These are phyloP conservation scores for Dothistroma pini DNA, from an alignment of 2,329 filamentous ascomycete species.

Conservation along the genomic window DNA sequence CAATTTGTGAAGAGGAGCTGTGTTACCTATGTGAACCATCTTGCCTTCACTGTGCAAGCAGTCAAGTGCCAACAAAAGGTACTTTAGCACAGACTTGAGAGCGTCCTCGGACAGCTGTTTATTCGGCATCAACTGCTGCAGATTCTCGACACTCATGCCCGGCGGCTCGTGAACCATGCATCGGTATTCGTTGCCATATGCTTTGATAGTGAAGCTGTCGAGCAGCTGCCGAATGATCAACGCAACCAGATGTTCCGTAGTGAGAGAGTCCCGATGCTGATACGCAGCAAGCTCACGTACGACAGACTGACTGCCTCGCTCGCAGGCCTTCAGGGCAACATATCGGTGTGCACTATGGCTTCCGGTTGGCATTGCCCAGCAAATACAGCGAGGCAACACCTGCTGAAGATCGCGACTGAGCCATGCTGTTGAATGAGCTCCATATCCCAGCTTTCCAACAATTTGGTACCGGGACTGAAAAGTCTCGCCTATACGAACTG, in stretches of 20 bases:
- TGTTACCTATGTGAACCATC: slow-evolving; percentile 31
- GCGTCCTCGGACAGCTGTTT: neutral
- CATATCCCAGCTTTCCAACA: slow-evolving; percentile 45
- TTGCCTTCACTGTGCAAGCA: slow-evolving; percentile 29
- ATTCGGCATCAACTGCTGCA: slow-evolving; percentile 30
- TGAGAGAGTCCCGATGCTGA: slow-evolving; percentile 27
- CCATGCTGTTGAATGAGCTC: slow-evolving; percentile 43
- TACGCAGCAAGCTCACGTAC: slow-evolving; percentile 33
- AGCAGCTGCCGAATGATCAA: slow-evolving; percentile 34
- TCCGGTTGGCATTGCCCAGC: too few relatives aligned
- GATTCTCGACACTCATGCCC: slow-evolving; percentile 38
- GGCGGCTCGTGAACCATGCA: slow-evolving; percentile 37
- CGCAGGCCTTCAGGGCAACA: slow-evolving; percentile 37
- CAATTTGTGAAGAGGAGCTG: neutral
- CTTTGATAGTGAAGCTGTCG: slow-evolving; percentile 37
- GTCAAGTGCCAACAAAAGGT: slow-evolving; percentile 29
- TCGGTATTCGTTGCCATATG: slow-evolving; percentile 36
- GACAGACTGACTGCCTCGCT: neutral
- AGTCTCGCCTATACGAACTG: slow-evolving; percentile 36
- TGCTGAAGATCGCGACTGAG: slow-evolving; percentile 38
- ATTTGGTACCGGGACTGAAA: slow-evolving; percentile 37
- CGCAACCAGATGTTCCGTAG: slow-evolving; percentile 30
- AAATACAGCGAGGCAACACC: neutral
- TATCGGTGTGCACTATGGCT: slow-evolving; percentile 15
- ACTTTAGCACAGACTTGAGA: neutral